phyloP scores from a whole-genome alignment of 768 basidiomycete species.

The Naganishia antarctica region DNA sequence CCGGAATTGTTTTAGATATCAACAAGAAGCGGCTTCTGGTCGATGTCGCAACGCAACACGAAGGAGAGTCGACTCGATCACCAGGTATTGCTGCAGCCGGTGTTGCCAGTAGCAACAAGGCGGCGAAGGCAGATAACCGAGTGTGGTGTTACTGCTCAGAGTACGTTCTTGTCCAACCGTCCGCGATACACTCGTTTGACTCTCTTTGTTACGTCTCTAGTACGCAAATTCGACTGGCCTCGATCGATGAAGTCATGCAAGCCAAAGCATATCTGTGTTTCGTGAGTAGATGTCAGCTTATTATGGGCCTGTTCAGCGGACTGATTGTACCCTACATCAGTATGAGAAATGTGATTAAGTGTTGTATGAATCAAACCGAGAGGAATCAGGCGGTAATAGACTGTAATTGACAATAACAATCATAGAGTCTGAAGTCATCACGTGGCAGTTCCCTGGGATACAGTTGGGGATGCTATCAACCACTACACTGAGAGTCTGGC shows the following conservation, averaged over 20 bases:
- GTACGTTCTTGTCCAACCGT: slow-evolving; percentile 31
- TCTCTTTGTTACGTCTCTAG: slow-evolving; percentile 27
- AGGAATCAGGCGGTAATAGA: background rate
- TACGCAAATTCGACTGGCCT: slow-evolving; percentile 70
- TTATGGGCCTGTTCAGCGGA: too few relatives aligned
- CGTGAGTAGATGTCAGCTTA: slow-evolving; percentile 12
- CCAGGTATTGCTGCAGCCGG: background rate
- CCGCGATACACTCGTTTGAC: background rate
- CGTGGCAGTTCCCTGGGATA: too few relatives aligned
- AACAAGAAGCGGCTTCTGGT: slow-evolving; percentile 3
- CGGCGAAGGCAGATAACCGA: slow-evolving; percentile 47
- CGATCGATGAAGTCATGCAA: slow-evolving; percentile 81
- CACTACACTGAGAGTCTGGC: too few relatives aligned
- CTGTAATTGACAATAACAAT: background rate
- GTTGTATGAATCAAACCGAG: background rate
- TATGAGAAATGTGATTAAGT: slow-evolving; percentile 19
- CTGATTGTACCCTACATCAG: background rate
- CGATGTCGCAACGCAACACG: background rate
- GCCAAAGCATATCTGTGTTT: slow-evolving; percentile 91
- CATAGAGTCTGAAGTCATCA: background rate
- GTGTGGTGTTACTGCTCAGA: slow-evolving; percentile 94
- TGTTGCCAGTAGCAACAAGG: background rate
- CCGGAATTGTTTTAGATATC: slow-evolving; percentile 39
- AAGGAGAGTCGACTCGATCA: background rate
- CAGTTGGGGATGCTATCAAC: too few relatives aligned